Base-by-base conservation (phyloP, 108 stramenopile species). In the Stephanodiscus triporus region DNA sequence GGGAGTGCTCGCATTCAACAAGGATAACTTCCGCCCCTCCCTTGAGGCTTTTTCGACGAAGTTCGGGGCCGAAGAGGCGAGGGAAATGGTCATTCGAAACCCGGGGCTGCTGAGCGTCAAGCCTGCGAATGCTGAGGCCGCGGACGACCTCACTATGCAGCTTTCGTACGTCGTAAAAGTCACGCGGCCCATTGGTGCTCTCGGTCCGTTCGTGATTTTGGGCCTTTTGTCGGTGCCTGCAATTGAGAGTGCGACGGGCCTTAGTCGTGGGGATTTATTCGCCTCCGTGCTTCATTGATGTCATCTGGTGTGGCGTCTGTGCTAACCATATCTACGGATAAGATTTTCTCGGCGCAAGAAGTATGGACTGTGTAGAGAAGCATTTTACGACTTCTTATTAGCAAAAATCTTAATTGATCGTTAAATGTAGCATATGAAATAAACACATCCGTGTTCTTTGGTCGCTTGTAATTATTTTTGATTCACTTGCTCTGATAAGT, bases 71-170 rank as follows among this genome's bases (percentile, higher is more conserved):
- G 92, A 96, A 23, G 88, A 91, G 55, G 75, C 91, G 32, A 89
- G 87, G 65, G 93, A 84, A 29, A 93, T 93, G 92, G 89, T 94
- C 9, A 37, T 78, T 9, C 84, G 93, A 5, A 96, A 96, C 65
- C 92, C 95, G 8, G 92, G 92, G 27, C 66, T 95, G 40, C 77
- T 95, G 62, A 83, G 86, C 13, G 80, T 93, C 0, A 77, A 85
- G 64, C 90, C 92, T n/a, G 76, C 82, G 9, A 87, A 75, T 66
- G 89, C 89, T 0, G 81, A 54, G 9, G 36, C 50, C 48, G 86
- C 86, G 11, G 87, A 79, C 62, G 70, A 73, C 63, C 66, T 82
- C 24, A 87, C 87, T 4, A 93, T 93, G 92, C 77, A 81, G 45
- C 84, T 91, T 51, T 83, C 80, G n/a, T 93, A 93, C 60, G 74